These are phyloP conservation scores for Castanea sativa DNA, from an alignment of 306 rosid species.

Conservation along the genomic window DNA sequence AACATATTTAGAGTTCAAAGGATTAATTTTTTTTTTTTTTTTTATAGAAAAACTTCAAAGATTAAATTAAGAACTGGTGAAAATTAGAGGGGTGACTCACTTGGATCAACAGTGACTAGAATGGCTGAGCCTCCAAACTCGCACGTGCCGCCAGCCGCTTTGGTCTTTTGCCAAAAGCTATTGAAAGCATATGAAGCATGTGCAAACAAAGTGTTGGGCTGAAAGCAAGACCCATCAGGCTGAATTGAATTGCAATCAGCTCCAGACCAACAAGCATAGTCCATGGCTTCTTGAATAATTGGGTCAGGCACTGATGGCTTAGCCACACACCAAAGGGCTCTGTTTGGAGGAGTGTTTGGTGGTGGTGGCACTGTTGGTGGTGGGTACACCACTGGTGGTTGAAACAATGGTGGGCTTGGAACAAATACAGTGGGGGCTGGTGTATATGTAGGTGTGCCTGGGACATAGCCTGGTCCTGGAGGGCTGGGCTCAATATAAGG, in stretches of 20 bases:
- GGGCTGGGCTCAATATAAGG: slow-evolving; percentile 25
- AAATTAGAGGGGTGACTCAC: slow-evolving; percentile 36
- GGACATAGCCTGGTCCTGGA: slow-evolving; percentile 14
- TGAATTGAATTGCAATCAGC: slow-evolving; percentile 68
- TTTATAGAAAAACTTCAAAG: too few relatives aligned
- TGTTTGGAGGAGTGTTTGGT: slow-evolving; percentile 31
- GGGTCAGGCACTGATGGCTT: slow-evolving; percentile 98
- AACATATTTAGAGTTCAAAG: too few relatives aligned
- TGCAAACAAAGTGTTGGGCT: slow-evolving; percentile 59
- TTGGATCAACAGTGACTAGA: slow-evolving; percentile 80
- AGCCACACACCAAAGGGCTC: slow-evolving; percentile 86
- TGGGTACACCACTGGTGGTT: slow-evolving; percentile 78
- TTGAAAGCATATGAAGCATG: slow-evolving; percentile 95
- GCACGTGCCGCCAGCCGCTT: slow-evolving; percentile 70
- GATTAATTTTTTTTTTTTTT: too few relatives aligned
- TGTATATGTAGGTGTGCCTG: slow-evolving; percentile 41
- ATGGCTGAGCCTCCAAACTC: slow-evolving; percentile 90
- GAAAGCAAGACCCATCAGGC: slow-evolving; percentile 71
- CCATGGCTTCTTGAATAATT: slow-evolving; percentile 88
- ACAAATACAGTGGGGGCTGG: slow-evolving; percentile 55
- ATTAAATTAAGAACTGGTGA: too few relatives aligned
- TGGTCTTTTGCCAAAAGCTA: slow-evolving; percentile 82
- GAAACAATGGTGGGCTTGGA: slow-evolving; percentile 69
- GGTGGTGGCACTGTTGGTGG: slow-evolving; percentile 77
- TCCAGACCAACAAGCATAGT: slow-evolving; percentile 86